These are phyloP conservation scores for Aspergillus nidulans DNA, from an alignment of 495 filamentous ascomycete genomes.

Conservation along the genomic window DNA sequence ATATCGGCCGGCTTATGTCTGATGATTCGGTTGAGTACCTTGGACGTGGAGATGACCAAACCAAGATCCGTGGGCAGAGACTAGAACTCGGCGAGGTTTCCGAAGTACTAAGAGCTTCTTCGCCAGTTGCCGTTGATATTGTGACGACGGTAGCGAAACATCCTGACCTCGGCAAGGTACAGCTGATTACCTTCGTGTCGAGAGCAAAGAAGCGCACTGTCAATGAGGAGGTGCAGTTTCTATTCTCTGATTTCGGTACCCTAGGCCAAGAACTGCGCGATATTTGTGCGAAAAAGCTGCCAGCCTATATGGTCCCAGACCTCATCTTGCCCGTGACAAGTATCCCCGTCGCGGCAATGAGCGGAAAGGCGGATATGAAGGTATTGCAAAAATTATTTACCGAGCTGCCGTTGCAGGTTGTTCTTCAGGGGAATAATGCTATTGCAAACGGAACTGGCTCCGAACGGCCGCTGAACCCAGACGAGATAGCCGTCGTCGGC, in stretches of 20 bases:
- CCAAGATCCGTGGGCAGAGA: conserved; percentile 74
- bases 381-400: conserved; percentile 30
- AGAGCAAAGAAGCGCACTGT: conserved; percentile 3
- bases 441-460: neutral
- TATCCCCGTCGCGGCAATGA: conserved; percentile 37
- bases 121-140: conserved; percentile 27
- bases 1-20: conserved; percentile 42
- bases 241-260: conserved; percentile 22
- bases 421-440: conserved; percentile 21
- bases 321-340: conserved; percentile 40
- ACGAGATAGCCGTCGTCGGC: conserved; percentile 21
- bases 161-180: conserved; percentile 36
- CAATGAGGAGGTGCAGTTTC: conserved; percentile 8
- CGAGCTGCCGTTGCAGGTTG: conserved; percentile 15
- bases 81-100: conserved; percentile 75
- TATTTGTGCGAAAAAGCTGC: conserved; percentile 39
- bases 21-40: conserved; percentile 56
- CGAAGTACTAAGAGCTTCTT: conserved; percentile 42
- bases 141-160: conserved; percentile 42
- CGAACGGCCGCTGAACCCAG: conserved; percentile 11
- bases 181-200: conserved; percentile 40
- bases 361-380: conserved; percentile 50
- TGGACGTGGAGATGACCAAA: conserved; percentile 72
- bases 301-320: conserved; percentile 54
- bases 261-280: conserved; percentile 28